Base-by-base conservation (phyloP, 495 filamentous ascomycete species). In the Cenococcum geophilum region DNA sequence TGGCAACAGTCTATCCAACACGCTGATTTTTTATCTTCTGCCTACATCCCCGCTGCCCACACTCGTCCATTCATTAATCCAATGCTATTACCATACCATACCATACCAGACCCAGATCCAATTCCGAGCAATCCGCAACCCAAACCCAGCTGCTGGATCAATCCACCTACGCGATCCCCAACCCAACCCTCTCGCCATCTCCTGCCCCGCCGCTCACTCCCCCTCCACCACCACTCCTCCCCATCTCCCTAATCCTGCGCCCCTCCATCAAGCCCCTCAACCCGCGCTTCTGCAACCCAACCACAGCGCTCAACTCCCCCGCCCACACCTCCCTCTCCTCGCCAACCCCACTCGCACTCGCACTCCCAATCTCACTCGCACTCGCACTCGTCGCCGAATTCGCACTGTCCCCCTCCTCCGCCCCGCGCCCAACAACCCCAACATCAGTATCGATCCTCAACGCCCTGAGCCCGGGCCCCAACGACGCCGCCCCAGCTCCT, bases 241-340 rank as follows among this genome's bases (percentile, higher is more conserved):
- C 58, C 58, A 50, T 59, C 58, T 93, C 92, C 54, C 93, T 77
- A 77, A 96, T 84, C 57, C 92, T 80, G 37, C 93, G 78, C 14
- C 93, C 93, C 74, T 98, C 93, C 93, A 97, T 96, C 70, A 98
- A 73, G 0, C 93, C 93, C 51, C 92, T 82, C 58, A 98, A 70
- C 0, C 93, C 93, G 36, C 93, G 79, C 76, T 97, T 98, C 78
- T 98, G 93, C 59, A 98, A 67, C 0, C 93, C 93, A 59, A 98
- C 95, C n/a, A 97, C 92, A 54, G 89, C 89, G 72, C 90, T 95
- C 27, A 96, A 67, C 69, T 92, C 86, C 12, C 92, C 87, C 12
- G 77, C 80, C 92, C 92, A 96, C 21, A 92, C 78, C 66, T 91
- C 88, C 5, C 63, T 22, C 34, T 70, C 56, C 35, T 59, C 57